Evolutionary conservation across 208 protist species (phyloP), one percentile per base, ranked within the genome.

Genomic region (Zelonia costaricensis): DNA sequence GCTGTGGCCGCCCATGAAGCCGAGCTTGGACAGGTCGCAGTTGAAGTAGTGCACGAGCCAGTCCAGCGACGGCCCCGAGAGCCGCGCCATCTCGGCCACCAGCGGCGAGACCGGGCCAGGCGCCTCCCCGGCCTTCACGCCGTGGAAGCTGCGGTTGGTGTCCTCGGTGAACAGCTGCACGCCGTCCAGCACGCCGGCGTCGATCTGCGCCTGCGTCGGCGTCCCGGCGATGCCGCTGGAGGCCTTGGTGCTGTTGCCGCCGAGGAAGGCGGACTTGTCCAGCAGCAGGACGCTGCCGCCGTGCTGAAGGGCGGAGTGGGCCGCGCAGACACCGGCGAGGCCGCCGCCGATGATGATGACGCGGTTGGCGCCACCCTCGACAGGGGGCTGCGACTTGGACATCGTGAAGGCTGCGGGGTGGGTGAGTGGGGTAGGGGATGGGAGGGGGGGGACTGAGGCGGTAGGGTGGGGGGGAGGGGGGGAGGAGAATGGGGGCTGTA

Each of bases 211-310:
- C 40, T 82, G 71, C 10, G 95, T 97, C 1, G 45, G 56, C 8
- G 78, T 82, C 8, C 81, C 93, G 35, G 96, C 96, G 44, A 98
- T 98, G 36, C 97, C 95, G 25, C 80, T 95, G 8, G 89, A 86
- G 3, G 97, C 95, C 76, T 98, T 98, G 35, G 88, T 88, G 46
- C 88, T 84, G 80, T 92, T 92, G 30, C 82, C 82, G 27, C 86
- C 86, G 0, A 89, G 62, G 27, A 77, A 77, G 69, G 80, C 94
- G 74, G 83, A 69, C 69, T 96, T 97, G 40, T 98, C 96, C 1
- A 98, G n/a, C 15, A 98, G 58, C 7, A 83, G 23, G 4, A 97
- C 91, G 27, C 53, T 75, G 5, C 62, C 82, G 52, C 87, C 87
- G 57, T 80, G 63, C 64, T 89, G 60, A 16, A 87, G 48, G 1